These are phyloP conservation scores for Thielaviopsis cerberus DNA, from an alignment of 2,329 filamentous ascomycete species.

Conservation along the genomic window DNA sequence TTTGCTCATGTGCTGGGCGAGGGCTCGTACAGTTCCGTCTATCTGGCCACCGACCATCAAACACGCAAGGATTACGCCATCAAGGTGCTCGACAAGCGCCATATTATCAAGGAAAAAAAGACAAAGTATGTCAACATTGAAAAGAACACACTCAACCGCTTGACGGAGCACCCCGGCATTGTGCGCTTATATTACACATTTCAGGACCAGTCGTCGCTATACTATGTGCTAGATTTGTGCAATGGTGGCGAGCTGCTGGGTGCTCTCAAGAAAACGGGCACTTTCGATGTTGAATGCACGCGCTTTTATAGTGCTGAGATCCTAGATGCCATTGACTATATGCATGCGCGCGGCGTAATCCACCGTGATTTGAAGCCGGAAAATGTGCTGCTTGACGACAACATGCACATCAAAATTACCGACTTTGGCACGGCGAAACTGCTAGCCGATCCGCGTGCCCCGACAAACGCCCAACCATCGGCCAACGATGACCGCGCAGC, in stretches of 20 bases:
- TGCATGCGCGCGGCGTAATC: conserved; percentile 91
- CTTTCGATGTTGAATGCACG: conserved; percentile 88
- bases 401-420: conserved; percentile 97
- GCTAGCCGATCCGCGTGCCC: conserved; percentile 22
- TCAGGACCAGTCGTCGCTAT: conserved; percentile 86
- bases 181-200: conserved; percentile 97
- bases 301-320: conserved; percentile 92
- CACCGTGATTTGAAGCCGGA: conserved; percentile 94
- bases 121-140: conserved; percentile 99
- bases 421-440: conserved; percentile 98
- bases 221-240: conserved; percentile 90
- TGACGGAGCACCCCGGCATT: conserved; percentile 91
- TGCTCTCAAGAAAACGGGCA: conserved; percentile 81
- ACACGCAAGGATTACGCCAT: conserved; percentile 93
- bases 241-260: conserved; percentile 81
- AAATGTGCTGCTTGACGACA: conserved; percentile 83
- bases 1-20: conserved; percentile 85
- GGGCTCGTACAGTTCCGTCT: conserved; percentile 92
- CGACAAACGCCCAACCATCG: conserved; percentile 15
- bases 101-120: conserved; percentile 99
- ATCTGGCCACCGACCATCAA: conserved; percentile 80
- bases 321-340: conserved; percentile 84
- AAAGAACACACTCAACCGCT: conserved; percentile 87
- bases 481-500: conserved; percentile 57
- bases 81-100: conserved; percentile 92